A percentile compares a stretch with the other conserved stretches of the same genome.
Evolutionary conservation across 2,329 filamentous ascomycete genomes (phyloP).

Genomic region (Cladosporium sp.): DNA sequence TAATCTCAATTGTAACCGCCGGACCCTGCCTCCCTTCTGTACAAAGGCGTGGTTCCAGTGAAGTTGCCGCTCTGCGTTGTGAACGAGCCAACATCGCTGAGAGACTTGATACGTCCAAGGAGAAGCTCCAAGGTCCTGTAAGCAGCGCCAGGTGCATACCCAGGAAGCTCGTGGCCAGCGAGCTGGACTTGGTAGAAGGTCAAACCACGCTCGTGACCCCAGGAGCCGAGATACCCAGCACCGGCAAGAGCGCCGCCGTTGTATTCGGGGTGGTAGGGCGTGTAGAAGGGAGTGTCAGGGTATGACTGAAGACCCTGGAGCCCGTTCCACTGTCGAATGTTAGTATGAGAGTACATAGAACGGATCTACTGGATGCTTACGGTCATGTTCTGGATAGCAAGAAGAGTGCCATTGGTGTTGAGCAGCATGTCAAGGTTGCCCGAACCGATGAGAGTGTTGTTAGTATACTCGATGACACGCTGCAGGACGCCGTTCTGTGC

Average conservation of each 20-base stretch:
- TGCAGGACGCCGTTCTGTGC: conserved; percentile 38
- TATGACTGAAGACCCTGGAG: conserved; percentile 42
- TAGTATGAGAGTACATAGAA: conserved; percentile 34
- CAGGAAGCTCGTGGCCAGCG: conserved; percentile 42
- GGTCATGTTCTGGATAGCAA: conserved; percentile 52
- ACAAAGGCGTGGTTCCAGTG: conserved; percentile 18
- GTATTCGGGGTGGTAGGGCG: conserved; percentile 42
- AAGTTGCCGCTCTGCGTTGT: conserved; percentile 22
- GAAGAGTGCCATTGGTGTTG: conserved; percentile 48
- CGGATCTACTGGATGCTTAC: conserved; percentile 45
- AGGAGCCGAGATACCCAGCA: conserved; percentile 38
- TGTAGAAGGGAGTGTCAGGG: conserved; percentile 39
- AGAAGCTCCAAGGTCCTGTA: conserved; percentile 42
- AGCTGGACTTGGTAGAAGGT: conserved; percentile 42
- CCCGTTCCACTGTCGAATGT: conserved; percentile 46
- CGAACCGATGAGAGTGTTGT: conserved; percentile 48
- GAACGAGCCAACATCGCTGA: conserved; percentile 27
- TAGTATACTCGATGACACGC: conserved; percentile 49
- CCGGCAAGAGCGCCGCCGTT: conserved; percentile 38
- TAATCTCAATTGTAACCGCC: conserved; percentile 7
- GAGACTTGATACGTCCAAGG: conserved; percentile 35
- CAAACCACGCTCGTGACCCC: conserved; percentile 41
- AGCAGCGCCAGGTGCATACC: conserved; percentile 40
- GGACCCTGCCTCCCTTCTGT: neutral
- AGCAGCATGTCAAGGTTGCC: conserved; percentile 49